Base-by-base conservation (phyloP, 306 rosid genomes). In the Trifolium pratense region DNA sequence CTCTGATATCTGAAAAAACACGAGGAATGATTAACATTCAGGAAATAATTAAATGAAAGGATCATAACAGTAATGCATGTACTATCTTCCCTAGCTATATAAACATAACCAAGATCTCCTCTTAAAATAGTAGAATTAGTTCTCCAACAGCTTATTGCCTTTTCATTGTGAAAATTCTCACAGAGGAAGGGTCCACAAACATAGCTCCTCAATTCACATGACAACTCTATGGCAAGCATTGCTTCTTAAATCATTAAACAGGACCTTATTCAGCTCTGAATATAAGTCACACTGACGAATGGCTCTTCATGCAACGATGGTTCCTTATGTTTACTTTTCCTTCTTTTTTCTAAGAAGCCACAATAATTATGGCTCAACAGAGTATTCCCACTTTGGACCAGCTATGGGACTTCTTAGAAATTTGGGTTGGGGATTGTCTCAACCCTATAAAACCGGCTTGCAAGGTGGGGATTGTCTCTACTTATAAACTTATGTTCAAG, bases 1-100 rank as follows among this genome's bases (percentile, higher is more conserved):
- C 79, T 90, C 97, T 25, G 97, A 82, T 79, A 87, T 86, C 98
- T 93, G 81, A 60, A 75, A 49, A 71, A 9, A 34, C 14, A 12
- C 9, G 25, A 17, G 5, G 1, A 9, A 64, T n/a, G n/a, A n/a
- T n/a, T n/a, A n/a, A n/a, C n/a, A n/a, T n/a, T n/a, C n/a, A n/a
- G n/a, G n/a, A n/a, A n/a, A n/a, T 9, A 37, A 36, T 49, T 9
- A 68, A 60, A 65, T 15, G 20, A n/a, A 70, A 66, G 40, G 68
- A 34, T 4, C 49, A 42, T 52, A 43, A 15, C 60, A 39, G 56
- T 6, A 65, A 65, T 17, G 56, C 66, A 65, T n/a, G 59, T n/a
- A 39, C 65, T 52, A 51, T 52, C 29, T 65, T 64, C 66, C 18
- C 42, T 5, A n/a, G 40, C 7, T 14, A 60, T 45, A 34, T 51